Base-by-base conservation (phyloP, 2,329 filamentous ascomycete genomes). In the Aspergillus floridensis region DNA sequence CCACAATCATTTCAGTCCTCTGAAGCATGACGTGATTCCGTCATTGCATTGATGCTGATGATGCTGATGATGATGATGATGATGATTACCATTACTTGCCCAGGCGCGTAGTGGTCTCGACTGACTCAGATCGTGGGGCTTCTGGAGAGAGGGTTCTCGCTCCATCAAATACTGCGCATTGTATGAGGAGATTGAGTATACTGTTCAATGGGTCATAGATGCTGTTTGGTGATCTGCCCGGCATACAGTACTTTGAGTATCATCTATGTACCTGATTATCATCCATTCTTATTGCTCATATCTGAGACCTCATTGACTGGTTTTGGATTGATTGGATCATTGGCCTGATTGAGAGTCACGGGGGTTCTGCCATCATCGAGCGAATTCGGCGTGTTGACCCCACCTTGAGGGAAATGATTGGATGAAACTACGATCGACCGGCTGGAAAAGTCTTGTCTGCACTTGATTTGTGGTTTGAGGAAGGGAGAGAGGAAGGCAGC, bases 21-120 rank as follows among this genome's bases (percentile, higher is more conserved):
- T 50, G 29, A 50, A 38, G 41, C 41, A 31, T 62, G 57, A 62
- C 57, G 57, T 62, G 59, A 59, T 62, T 41, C 31, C 11, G 32
- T 52, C 31, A 53, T 35, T 54, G 49, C 26, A 29, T 16, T 52
- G 12, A 29, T 26, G 22, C 16, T 22, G 26, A 26, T 26, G 24
- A 26, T n/a, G n/a, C n/a, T n/a, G n/a, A n/a, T 26, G 46, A 49
- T 14, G 24, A 26, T 24, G 26, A 29, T 29, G 26, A 29, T 10
- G 47, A 49, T 14, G 12, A 22, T 26, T 52, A 24, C 51, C 51
- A 41, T 29, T 52, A 41, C 24, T 35, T 56, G 32, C 14, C 19
- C 52, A 53, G 56, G 38, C 50, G 56, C 56, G 38, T 53, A 58
- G 41, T 44, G 24, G 21, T 51, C 19, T 46, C 11, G 50, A 51